phyloP scores from a whole-genome alignment of 768 basidiomycete species.

The Phanerochaete carnosa region DNA sequence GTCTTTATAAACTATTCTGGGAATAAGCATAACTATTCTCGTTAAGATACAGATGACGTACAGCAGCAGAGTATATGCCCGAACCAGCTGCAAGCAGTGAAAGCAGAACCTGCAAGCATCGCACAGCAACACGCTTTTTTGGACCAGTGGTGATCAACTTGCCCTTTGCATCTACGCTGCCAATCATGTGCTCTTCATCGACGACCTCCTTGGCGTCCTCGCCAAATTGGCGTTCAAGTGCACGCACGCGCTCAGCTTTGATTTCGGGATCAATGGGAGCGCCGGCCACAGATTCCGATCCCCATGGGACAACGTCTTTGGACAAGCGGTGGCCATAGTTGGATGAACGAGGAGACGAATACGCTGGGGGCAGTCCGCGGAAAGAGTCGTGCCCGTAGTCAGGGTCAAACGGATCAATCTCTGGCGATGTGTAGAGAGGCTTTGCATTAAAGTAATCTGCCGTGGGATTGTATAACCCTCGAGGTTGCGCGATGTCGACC shows the following conservation, averaged over 20 bases:
- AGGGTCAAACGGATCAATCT: constrained; percentile 33
- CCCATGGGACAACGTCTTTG: constrained; percentile 45
- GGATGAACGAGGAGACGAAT: constrained; percentile 13
- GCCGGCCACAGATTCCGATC: constrained; percentile 42
- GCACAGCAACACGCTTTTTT: constrained; percentile 48
- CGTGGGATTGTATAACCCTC: constrained; percentile 50
- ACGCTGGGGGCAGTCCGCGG: constrained; percentile 28
- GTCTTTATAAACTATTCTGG: constrained; percentile 51
- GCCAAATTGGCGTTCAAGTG: constrained; percentile 68
- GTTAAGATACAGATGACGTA: constrained; percentile 29
- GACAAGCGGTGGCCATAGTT: constrained; percentile 34
- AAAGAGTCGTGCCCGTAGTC: constrained; percentile 21
- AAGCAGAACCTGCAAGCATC: constrained; percentile 48
- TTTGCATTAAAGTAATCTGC: constrained; percentile 5
- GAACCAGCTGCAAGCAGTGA: constrained; percentile 51
- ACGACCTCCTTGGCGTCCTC: constrained; percentile 35
- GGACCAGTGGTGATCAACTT: constrained; percentile 61
- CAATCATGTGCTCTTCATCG: constrained; percentile 49
- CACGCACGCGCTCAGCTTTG: constrained; percentile 67
- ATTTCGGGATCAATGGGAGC: constrained; percentile 43
- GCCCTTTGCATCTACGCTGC: constrained; percentile 57
- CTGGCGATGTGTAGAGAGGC: constrained; percentile 7
- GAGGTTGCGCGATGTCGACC: constrained; percentile 57
- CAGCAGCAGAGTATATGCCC: constrained; percentile 60
- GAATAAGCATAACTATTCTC: constrained; percentile 1